These are phyloP conservation scores for Trypanosomatidae sp. DNA, from an alignment of 208 protist species.

Conservation along the genomic window DNA sequence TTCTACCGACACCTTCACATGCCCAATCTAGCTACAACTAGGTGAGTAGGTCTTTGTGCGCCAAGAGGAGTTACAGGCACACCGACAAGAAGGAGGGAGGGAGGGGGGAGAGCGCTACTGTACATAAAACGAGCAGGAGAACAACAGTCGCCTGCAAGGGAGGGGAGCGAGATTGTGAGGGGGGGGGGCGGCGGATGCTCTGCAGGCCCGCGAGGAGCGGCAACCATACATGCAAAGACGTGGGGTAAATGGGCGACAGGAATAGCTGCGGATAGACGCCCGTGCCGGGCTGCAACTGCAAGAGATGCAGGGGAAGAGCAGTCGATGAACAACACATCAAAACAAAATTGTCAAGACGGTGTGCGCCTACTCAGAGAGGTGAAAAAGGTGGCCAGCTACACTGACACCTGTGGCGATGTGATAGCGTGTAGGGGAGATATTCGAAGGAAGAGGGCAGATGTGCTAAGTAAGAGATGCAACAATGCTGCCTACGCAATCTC, in stretches of 20 bases:
- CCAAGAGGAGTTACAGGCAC: background rate
- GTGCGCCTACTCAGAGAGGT: background rate
- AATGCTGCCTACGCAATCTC: background rate
- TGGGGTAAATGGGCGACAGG: background rate
- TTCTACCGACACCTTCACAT: background rate
- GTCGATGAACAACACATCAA: background rate
- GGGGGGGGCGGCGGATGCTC: background rate
- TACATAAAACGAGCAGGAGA: background rate
- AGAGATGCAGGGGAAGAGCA: background rate
- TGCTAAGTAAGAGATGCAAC: background rate
- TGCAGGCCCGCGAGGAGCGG: background rate
- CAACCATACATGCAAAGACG: slow-evolving; percentile 7
- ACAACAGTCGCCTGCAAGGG: background rate
- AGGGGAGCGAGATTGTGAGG: background rate
- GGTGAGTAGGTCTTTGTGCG: background rate
- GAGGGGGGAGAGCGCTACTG: background rate
- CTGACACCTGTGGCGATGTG: background rate
- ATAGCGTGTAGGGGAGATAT: background rate
- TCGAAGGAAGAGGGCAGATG: background rate
- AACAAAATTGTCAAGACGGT: background rate
- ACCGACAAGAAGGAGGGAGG: background rate
- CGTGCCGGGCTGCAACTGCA: background rate
- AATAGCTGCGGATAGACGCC: background rate
- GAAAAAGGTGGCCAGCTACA: too few relatives aligned
- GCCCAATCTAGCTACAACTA: background rate